Base-by-base conservation (phyloP, 1,284 basidiomycete species). In the Clitocybe nebularis region DNA sequence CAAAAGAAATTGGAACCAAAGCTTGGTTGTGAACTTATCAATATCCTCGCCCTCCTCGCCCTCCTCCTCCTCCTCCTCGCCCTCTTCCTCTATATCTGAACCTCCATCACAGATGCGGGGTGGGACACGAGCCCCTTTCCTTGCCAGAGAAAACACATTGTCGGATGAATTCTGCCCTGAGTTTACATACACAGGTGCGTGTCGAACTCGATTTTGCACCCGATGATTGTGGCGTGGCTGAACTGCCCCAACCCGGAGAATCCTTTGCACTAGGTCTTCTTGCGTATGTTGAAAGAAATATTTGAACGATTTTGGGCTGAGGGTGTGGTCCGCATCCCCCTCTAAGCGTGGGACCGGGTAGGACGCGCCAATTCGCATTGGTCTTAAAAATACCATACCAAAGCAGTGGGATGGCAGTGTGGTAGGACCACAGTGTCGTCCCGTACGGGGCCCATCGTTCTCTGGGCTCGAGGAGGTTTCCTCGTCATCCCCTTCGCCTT, bases 331-430 rank as follows among this genome's bases (percentile, higher is more conserved):
- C 7, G 24, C 1, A 8, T 32, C 19, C 0, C n/a, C 4, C 21
- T 20, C 13, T 23, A 54, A 39, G 2, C 48, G 43, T 3, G 53
- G 53, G 14, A 52, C 50, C 3, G 48, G 50, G 34, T 41, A 17
- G 0, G 7, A 4, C 17, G 22, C 23, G 1, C 44, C 45, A 5
- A 46, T 22, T 4, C 37, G 38, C 8, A 55, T 22, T 4, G 10
- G 5, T 5, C 41, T 36, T 4, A 49, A 29, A 34, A 51, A 53
- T 0, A 50, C 36, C 1, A 51, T 3, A 1, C 53, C 53, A 14
- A 36, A 41, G 0, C 46, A 41, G 43, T 38, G 4, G 36, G 2
- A 46, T 3, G 20, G 49, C 22, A 21, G 14, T 24, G 24, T 23
- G 28, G 23, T 20, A 19, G 29, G 6, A 23, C n/a, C n/a, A n/a